Percentiles rank a stretch among this genome's conserved stretches.
These are phyloP conservation scores for Hypericum androsaemum DNA, from an alignment of 345 rosid species.

Conservation along the genomic window DNA sequence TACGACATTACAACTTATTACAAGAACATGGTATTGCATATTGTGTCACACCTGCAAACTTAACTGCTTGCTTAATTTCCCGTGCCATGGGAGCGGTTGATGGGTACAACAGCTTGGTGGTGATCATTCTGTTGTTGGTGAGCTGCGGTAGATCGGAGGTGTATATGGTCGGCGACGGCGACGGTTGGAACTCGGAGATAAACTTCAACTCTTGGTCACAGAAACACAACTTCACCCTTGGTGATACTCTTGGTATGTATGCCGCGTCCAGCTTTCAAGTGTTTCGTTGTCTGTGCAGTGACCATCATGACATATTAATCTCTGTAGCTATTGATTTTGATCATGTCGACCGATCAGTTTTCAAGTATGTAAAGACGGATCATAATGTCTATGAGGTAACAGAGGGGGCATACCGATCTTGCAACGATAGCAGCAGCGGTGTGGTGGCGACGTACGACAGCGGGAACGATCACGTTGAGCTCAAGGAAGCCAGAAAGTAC, in stretches of 20 bases:
- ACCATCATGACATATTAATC: background rate
- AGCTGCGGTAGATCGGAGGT: conserved; percentile 8
- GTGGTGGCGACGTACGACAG: conserved; percentile 32
- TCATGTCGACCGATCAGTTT: conserved; percentile 19
- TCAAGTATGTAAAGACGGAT: conserved; percentile 35
- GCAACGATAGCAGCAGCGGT: conserved; percentile 33
- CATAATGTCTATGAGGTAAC: conserved; percentile 41
- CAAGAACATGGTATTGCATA: too few relatives aligned
- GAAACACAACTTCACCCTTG: conserved; percentile 34
- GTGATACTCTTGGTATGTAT: conserved; percentile 40
- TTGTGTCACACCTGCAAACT: too few relatives aligned
- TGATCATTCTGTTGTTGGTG: too few relatives aligned
- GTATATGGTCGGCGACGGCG: conserved; percentile 34
- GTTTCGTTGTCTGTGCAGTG: too few relatives aligned
- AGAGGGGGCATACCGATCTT: conserved; percentile 27
- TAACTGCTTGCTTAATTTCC: too few relatives aligned
- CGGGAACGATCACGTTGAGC: conserved; percentile 34
- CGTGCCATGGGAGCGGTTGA: too few relatives aligned
- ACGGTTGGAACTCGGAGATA: conserved; percentile 25
- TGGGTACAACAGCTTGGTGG: too few relatives aligned
- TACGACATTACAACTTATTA: too few relatives aligned
- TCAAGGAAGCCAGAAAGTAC: conserved; percentile 28
- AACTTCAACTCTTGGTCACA: conserved; percentile 33
- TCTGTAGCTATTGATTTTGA: background rate
- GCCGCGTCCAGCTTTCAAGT: background rate